phyloP scores from a whole-genome alignment of 2,329 filamentous ascomycete genomes.

The Pestalotiopsis sp. region DNA sequence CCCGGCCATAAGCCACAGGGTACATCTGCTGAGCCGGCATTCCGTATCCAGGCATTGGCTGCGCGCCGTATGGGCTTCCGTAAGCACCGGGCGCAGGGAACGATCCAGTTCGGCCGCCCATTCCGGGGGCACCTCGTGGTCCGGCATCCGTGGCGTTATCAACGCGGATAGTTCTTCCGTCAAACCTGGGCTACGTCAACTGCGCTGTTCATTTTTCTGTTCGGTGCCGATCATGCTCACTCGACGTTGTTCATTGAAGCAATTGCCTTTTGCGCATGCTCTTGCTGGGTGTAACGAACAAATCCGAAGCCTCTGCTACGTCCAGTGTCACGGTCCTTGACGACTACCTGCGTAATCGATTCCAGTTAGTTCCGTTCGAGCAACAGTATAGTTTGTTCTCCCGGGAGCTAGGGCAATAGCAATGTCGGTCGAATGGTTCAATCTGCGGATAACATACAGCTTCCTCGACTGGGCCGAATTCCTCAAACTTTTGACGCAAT shows the following conservation, averaged over 20 bases:
- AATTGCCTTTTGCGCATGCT: constrained; percentile 78
- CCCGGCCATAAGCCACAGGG: constrained; percentile 44
- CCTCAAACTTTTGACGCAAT: constrained; percentile 87
- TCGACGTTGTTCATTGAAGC: constrained; percentile 84
- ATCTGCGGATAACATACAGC: constrained; percentile 69
- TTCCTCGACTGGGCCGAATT: constrained; percentile 90
- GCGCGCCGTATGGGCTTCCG: constrained; percentile 36
- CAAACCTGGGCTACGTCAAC: constrained; percentile 67
- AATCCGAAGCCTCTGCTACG: constrained; percentile 98
- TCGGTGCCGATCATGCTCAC: constrained; percentile 55
- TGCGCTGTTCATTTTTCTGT: too few species aligned
- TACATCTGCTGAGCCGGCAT: constrained; percentile 41
- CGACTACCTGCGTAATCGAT: constrained; percentile 76
- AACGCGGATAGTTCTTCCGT: constrained; percentile 91
- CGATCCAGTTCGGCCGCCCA: constrained; percentile 35
- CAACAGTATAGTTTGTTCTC: background rate
- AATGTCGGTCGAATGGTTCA: background rate
- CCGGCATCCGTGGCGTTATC: constrained; percentile 90
- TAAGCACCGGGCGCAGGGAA: constrained; percentile 38
- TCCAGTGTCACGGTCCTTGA: constrained; percentile 95
- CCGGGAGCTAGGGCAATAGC: background rate
- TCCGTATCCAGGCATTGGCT: constrained; percentile 38
- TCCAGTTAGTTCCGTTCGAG: background rate
- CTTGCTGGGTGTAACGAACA: constrained; percentile 81
- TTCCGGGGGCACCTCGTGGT: constrained; percentile 59